Evolutionary conservation across 768 basidiomycete genomes (phyloP).

Genomic region (Kwoniella sp.): DNA sequence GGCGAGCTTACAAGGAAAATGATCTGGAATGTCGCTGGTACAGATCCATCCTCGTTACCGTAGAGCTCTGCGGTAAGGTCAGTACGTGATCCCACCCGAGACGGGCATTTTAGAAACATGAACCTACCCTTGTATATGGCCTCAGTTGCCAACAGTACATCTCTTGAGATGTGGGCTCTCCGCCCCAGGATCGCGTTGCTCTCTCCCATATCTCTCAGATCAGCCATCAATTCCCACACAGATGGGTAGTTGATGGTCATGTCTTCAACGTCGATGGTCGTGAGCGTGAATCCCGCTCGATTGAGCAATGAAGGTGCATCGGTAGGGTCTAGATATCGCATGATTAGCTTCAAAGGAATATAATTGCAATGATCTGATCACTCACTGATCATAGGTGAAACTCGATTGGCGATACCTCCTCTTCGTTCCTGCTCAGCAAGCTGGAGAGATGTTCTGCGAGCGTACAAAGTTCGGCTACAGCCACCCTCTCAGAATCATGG

Average conservation of each 20-base stretch:
- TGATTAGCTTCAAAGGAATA: neutral
- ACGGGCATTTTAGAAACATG: neutral
- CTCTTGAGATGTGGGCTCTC: constrained; percentile 70
- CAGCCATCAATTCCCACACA: constrained; percentile 94
- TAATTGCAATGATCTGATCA: neutral
- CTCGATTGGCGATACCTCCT: constrained; percentile 92
- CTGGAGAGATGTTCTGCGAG: constrained; percentile 78
- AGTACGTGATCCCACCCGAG: neutral
- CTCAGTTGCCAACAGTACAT: constrained; percentile 85
- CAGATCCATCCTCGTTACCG: constrained; percentile 75
- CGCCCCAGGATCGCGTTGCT: constrained; percentile 86
- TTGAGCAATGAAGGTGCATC: constrained; percentile 90
- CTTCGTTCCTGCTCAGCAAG: constrained; percentile 90
- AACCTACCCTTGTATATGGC: constrained; percentile 84
- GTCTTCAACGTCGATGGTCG: constrained; percentile 95
- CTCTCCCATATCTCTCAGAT: constrained; percentile 96
- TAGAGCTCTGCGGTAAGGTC: constrained; percentile 68
- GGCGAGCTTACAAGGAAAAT: constrained; percentile 76
- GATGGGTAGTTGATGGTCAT: constrained; percentile 85
- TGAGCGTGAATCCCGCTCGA: constrained; percentile 87
- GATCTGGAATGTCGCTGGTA: constrained; percentile 94
- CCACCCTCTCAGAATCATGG: neutral
- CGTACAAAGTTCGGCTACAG: neutral
- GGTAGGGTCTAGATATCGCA: constrained; percentile 67
- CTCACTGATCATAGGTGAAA: constrained; percentile 96